Conservation (phyloP, 2,329 filamentous ascomycete genomes). For the Microcera coccophila region DNA sequence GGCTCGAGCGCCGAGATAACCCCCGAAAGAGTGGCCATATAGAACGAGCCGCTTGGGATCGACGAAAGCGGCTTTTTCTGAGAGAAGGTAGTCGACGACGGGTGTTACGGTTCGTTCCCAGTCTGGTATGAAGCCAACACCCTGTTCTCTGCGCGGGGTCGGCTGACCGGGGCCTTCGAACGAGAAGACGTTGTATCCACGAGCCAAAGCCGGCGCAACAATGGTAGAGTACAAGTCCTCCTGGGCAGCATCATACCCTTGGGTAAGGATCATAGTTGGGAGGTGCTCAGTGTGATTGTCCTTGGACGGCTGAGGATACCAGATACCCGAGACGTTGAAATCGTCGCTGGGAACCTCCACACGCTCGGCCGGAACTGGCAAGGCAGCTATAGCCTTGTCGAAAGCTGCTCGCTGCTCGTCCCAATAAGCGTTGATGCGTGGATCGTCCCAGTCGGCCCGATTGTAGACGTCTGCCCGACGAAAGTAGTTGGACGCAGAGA, state of each 20-base stretch:
- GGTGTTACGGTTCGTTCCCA: slow-evolving; percentile 39
- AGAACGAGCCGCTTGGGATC: slow-evolving; percentile 29
- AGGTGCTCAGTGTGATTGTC: slow-evolving; percentile 13
- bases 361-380: slow-evolving; percentile 35
- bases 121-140: slow-evolving; percentile 39
- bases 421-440: slow-evolving; percentile 38
- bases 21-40: slow-evolving; percentile 38
- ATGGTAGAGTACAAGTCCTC: slow-evolving; percentile 41
- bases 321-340: slow-evolving; percentile 37
- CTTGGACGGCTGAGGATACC: too few species aligned
- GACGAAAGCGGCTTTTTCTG: background rate
- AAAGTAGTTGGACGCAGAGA: slow-evolving; percentile 41
- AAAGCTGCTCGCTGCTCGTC: slow-evolving; percentile 34
- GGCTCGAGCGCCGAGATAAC: slow-evolving; percentile 35
- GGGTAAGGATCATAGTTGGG: slow-evolving; percentile 40
- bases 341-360: slow-evolving; percentile 27
- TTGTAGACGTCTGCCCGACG: slow-evolving; percentile 41
- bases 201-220: slow-evolving; percentile 32
- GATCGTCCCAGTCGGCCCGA: slow-evolving; percentile 38
- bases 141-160: slow-evolving; percentile 35
- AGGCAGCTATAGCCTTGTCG: slow-evolving; percentile 33
- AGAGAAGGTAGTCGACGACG: slow-evolving; percentile 35
- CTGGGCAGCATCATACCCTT: slow-evolving; percentile 42
- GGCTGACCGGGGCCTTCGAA: slow-evolving; percentile 45
- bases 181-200: slow-evolving; percentile 41